Conservation (phyloP, 352 stramenopile species). For the Pythium aristosporum region DNA sequence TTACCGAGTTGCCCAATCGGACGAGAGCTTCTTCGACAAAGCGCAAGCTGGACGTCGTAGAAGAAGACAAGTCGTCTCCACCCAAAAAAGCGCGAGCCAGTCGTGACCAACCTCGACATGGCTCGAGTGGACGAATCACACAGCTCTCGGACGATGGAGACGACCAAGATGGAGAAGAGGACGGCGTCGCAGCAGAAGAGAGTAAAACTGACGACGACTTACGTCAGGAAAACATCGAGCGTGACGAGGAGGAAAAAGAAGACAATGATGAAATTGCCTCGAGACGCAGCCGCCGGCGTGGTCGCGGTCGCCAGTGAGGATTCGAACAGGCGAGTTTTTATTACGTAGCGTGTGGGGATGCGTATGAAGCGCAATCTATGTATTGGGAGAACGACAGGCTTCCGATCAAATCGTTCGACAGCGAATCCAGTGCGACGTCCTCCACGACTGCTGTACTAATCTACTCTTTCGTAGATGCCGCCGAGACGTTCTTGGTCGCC, state of each 20-base stretch:
- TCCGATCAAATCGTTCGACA: slow-evolving; percentile 1
- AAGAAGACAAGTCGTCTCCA: slow-evolving; percentile 14
- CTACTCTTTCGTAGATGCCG: slow-evolving; percentile 36
- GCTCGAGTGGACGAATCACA: slow-evolving; percentile 22
- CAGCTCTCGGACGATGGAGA: slow-evolving; percentile 30
- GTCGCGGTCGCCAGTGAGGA: slow-evolving; percentile 23
- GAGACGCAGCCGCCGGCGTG: slow-evolving; percentile 28
- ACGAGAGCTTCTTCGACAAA: slow-evolving; percentile 15
- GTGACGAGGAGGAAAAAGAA: slow-evolving; percentile 16
- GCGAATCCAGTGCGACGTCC: neutral
- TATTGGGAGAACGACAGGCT: slow-evolving; percentile 13
- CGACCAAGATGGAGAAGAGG: slow-evolving; percentile 2
- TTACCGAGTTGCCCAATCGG: neutral
- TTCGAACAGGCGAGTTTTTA: neutral
- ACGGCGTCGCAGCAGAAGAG: neutral
- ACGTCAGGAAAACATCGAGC: neutral
- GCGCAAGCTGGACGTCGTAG: slow-evolving; percentile 20
- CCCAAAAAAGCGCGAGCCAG: slow-evolving; percentile 9
- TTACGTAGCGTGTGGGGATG: slow-evolving; percentile 1
- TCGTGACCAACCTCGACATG: slow-evolving; percentile 9
- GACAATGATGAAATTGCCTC: slow-evolving; percentile 11
- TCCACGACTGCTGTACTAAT: neutral
- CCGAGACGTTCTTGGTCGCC: slow-evolving; percentile 80
- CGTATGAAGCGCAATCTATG: slow-evolving; percentile 19
- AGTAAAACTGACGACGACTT: neutral